Evolutionary conservation across 345 rosid genomes (phyloP).

Genomic region (Noccaea bulbosa): DNA sequence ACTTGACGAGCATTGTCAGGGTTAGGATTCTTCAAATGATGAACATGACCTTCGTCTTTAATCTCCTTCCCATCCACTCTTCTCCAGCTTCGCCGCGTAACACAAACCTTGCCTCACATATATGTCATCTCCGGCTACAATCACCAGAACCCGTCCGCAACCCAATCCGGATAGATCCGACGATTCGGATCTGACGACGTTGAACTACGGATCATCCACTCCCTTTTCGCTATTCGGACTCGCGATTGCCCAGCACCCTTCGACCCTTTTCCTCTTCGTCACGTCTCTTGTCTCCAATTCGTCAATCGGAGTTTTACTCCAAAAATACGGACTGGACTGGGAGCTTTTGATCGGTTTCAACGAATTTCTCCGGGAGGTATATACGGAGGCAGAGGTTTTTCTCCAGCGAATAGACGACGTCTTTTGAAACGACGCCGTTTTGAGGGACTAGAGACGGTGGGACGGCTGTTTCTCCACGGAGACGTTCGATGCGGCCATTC

Average conservation of each 20-base stretch:
- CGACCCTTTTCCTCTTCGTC: constrained; percentile 36
- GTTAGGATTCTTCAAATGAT: constrained; percentile 43
- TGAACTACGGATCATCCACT: constrained; percentile 52
- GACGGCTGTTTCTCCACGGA: constrained; percentile 36
- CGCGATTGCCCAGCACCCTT: constrained; percentile 40
- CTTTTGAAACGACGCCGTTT: constrained; percentile 49
- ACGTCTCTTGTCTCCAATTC: constrained; percentile 41
- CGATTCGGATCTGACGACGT: constrained; percentile 45
- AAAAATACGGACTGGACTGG: constrained; percentile 61
- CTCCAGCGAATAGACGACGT: constrained; percentile 40
- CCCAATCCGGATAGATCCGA: constrained; percentile 40
- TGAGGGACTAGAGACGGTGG: constrained; percentile 45
- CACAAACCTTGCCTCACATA: constrained; percentile 48
- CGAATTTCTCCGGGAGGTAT: constrained; percentile 40
- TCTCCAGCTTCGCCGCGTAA: constrained; percentile 45
- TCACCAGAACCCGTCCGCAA: constrained; percentile 47
- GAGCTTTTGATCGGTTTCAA: constrained; percentile 35
- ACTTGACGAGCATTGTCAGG: constrained; percentile 39
- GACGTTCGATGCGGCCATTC: constrained; percentile 63
- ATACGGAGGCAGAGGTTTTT: constrained; percentile 41
- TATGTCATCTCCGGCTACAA: constrained; percentile 49
- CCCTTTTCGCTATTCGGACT: constrained; percentile 49
- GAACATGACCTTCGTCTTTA: constrained; percentile 50
- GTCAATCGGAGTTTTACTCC: constrained; percentile 40
- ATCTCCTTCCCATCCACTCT: constrained; percentile 52